Base-by-base conservation (phyloP, 805 yeast species). In the Ogataea methanolica region DNA sequence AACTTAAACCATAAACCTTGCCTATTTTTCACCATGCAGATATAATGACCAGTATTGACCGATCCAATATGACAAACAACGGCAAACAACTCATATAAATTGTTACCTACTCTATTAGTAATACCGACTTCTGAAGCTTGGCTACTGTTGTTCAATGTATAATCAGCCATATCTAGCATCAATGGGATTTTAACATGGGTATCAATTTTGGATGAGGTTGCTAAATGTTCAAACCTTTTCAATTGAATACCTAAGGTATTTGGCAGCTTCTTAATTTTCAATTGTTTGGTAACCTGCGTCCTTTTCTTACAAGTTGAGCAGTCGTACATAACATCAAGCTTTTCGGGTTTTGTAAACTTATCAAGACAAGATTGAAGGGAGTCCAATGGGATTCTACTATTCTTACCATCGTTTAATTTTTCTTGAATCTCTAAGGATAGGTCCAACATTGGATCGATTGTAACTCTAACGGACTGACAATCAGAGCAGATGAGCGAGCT, bases 11-110 rank as follows among this genome's bases (percentile, higher is more conserved):
- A 94, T 57, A 78, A 74, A 2, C 89, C 86, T 38, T 79, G 76
- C n/a, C 78, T 71, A 46, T 74, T 78, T 61, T 91, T 92, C 51
- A 88, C 78, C 58, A 83, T 75, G 16, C 94, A 84, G 14, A 91
- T 77, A 63, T 94, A 94, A 65, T 94, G 99, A 11, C 99, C 99
- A 2, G 97, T 94, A 62, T 89, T 89, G 6, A 92, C 94, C 17
- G 92, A 83, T 1, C 99, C 99, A 33, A 82, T 82, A 65, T 94
- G 99, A 57, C 89, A 82, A 9, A 94, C 85, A 33, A 91, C 79
- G 2, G 92, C 96, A 66, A 83, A 89, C 38, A 94, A 73, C 66
- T 92, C 97, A 66, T 86, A 92, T 2, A 80, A 66, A 16, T 46
- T 45, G 44, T 46, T 68, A 17, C 67, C 59, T 2, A 44, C 26